Evolutionary conservation across 2,329 filamentous ascomycete species (phyloP).

Genomic region (Ophiostoma quercus): DNA sequence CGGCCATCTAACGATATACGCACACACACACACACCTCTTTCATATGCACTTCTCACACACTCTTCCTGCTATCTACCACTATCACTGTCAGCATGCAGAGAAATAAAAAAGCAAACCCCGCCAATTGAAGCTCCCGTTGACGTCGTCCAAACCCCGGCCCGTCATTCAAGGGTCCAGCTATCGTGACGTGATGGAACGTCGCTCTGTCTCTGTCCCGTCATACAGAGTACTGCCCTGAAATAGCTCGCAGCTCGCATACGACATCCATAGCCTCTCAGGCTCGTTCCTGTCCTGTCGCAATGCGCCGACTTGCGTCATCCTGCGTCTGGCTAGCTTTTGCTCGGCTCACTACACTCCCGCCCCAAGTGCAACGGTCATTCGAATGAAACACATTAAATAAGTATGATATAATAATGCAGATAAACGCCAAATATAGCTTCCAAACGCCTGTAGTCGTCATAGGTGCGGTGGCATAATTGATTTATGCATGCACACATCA

Average conservation of each 20-base stretch:
- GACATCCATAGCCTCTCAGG: not conserved
- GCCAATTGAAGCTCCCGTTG: not conserved
- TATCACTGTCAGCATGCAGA: not conserved
- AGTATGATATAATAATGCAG: not conserved
- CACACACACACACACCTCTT: not conserved
- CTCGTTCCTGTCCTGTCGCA: not conserved
- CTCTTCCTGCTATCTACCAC: too few species aligned
- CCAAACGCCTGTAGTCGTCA: conserved; percentile 11
- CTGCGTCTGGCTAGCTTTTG: not conserved
- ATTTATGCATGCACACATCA: not conserved
- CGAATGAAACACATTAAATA: not conserved
- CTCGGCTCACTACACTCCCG: not conserved
- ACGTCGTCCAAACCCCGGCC: not conserved
- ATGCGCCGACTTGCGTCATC: conserved; percentile 8
- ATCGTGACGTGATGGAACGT: not conserved
- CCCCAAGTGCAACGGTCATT: not conserved
- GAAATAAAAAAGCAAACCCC: not conserved
- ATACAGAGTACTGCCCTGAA: too few species aligned
- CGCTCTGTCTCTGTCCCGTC: too few species aligned
- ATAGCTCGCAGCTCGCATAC: not conserved
- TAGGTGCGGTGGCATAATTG: not conserved
- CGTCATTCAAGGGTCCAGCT: not conserved
- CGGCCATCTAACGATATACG: not conserved
- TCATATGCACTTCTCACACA: not conserved
- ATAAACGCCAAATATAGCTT: conserved; percentile 13